These are phyloP conservation scores for Mimosa pudica DNA, from an alignment of 306 rosid genomes.

Conservation along the genomic window DNA sequence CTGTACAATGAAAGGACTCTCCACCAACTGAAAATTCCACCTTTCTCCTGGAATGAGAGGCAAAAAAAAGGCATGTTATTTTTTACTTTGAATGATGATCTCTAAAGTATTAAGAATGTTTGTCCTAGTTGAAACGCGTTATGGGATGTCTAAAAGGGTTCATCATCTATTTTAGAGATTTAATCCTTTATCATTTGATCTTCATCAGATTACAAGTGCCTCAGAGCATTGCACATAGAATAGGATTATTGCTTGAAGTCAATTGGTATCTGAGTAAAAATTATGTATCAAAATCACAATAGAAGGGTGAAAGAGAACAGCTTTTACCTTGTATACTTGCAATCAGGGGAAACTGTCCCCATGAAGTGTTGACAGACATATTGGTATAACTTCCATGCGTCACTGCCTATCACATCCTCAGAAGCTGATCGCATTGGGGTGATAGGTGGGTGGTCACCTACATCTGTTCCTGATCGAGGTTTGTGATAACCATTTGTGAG, in stretches of 20 bases:
- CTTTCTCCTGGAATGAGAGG: constrained; percentile 64
- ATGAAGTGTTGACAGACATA: constrained; percentile 90
- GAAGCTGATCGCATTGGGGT: constrained; percentile 86
- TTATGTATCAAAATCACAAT: constrained; percentile 30
- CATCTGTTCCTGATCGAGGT: constrained; percentile 85
- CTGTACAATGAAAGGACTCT: constrained; percentile 84
- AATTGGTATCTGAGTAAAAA: neutral
- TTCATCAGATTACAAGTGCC: neutral
- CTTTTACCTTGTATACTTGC: constrained; percentile 81
- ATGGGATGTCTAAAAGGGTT: neutral
- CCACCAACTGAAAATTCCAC: constrained; percentile 78
- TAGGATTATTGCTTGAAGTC: neutral
- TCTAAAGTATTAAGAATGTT: neutral
- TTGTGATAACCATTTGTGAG: constrained; percentile 68
- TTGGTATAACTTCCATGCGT: constrained; percentile 92
- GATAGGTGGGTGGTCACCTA: constrained; percentile 95
- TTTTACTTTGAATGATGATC: neutral
- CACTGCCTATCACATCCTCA: constrained; percentile 79
- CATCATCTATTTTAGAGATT: neutral
- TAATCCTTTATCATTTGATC: neutral
- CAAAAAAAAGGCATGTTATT: constrained; percentile 30
- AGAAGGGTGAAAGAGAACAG: constrained; percentile 20
- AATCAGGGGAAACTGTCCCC: constrained; percentile 89
- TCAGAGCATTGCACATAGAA: neutral
- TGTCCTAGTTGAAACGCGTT: neutral